Percentiles rank a stretch among this genome's conserved stretches.
Evolutionary conservation across 805 yeast genomes (phyloP).

Genomic region (Yamadazyma paraphyllophila): DNA sequence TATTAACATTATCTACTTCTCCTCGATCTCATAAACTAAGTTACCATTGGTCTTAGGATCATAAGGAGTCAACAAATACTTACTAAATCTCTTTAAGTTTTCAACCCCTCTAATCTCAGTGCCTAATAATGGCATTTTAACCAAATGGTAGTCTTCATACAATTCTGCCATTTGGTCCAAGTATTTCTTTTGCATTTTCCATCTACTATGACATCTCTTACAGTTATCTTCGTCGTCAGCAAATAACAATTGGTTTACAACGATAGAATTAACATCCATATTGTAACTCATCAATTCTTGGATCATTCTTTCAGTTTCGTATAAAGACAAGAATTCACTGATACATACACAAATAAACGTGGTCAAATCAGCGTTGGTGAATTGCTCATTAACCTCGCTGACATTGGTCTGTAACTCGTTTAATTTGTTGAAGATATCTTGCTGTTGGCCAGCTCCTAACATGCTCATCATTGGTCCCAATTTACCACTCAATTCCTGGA

Average conservation of each 20-base stretch:
- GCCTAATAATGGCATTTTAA: conserved; percentile 93
- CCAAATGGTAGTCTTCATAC: conserved; percentile 95
- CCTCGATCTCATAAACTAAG: conserved; percentile 54
- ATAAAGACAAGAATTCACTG: conserved; percentile 91
- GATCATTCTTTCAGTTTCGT: conserved; percentile 96
- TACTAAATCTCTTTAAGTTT: conserved; percentile 79
- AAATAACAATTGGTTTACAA: conserved; percentile 88
- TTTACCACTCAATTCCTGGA: conserved; percentile 79
- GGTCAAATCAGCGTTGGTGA: conserved; percentile 93
- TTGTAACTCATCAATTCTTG: conserved; percentile 93
- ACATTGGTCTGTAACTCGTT: conserved; percentile 79
- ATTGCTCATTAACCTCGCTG: conserved; percentile 86
- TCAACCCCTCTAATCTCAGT: conserved; percentile 92
- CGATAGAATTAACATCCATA: conserved; percentile 95
- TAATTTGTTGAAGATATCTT: conserved; percentile 75
- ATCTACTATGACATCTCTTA: conserved; percentile 86
- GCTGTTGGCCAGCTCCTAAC: conserved; percentile 64
- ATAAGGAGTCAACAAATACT: conserved; percentile 75
- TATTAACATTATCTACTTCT: conserved; percentile 24
- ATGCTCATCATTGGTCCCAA: conserved; percentile 88
- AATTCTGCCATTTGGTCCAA: conserved; percentile 93
- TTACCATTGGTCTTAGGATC: conserved; percentile 61
- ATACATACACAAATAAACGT: conserved; percentile 97
- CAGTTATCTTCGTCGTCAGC: conserved; percentile 79
- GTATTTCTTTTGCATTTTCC: conserved; percentile 95